Evolutionary conservation across 2,329 filamentous ascomycete species (phyloP).

Genomic region (Tolypocladium tropicale): DNA sequence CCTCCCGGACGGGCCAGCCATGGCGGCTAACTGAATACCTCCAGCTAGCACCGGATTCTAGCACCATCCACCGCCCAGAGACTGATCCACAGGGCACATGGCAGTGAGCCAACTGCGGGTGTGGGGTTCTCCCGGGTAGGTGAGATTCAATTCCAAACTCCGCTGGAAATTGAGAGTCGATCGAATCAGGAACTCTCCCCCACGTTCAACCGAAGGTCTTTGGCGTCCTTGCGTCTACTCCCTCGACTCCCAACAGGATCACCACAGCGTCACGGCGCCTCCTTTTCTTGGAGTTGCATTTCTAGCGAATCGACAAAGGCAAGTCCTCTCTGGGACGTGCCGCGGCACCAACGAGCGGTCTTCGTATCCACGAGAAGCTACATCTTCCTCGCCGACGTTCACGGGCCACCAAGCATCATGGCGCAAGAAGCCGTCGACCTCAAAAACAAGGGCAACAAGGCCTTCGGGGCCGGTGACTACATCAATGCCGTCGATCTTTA

Average conservation of each 20-base stretch:
- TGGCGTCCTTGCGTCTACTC: not conserved
- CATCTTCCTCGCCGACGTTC: not conserved
- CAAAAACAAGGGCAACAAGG: constrained; percentile 92
- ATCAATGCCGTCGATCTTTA: constrained; percentile 72
- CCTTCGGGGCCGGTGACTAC: constrained; percentile 85
- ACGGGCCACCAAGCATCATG: constrained; percentile 19
- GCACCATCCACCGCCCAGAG: not conserved
- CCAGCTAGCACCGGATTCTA: not conserved
- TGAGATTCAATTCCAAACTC: not conserved
- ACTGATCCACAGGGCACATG: not conserved
- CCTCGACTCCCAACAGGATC: not conserved
- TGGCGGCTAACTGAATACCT: not conserved
- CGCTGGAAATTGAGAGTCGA: not conserved
- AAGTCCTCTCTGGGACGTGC: not conserved
- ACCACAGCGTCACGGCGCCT: not conserved
- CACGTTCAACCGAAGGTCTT: not conserved
- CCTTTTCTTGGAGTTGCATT: not conserved
- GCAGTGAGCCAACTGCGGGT: not conserved
- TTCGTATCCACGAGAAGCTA: not conserved
- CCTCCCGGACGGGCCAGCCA: no score
- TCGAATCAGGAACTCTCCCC: not conserved
- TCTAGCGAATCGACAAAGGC: not conserved
- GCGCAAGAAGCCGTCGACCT: constrained; percentile 63
- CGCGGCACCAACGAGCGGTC: not conserved
- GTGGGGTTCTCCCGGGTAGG: not conserved